These are phyloP conservation scores for Vigna angularis DNA, from an alignment of 306 rosid genomes.

Conservation along the genomic window DNA sequence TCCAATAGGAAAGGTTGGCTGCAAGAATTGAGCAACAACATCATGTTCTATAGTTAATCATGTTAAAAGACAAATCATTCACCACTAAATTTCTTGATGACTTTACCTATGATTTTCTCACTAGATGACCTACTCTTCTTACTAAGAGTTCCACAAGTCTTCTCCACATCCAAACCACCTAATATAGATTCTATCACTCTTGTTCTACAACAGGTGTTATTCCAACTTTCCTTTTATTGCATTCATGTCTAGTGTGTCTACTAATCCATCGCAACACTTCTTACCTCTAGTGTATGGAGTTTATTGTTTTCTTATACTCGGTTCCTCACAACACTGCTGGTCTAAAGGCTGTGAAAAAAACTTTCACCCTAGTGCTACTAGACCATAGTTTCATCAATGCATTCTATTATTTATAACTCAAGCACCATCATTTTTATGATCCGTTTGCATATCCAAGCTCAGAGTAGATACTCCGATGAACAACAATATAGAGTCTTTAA, in stretches of 20 bases:
- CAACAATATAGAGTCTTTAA: conserved; percentile 27
- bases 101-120: not conserved
- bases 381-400: not conserved
- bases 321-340: not conserved
- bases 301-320: not conserved
- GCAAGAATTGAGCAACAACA: no score
- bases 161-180: conserved; percentile 12
- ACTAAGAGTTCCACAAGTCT: not conserved
- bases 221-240: not conserved
- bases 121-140: not conserved
- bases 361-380: not conserved
- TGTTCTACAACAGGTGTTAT: not conserved
- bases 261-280: not conserved
- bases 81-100: not conserved
- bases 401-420: conserved; percentile 24
- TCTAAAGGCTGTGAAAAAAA: not conserved
- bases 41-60: not conserved
- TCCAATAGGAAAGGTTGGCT: not conserved
- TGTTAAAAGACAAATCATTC: not conserved
- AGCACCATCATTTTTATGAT: conserved; percentile 3
- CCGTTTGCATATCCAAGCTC: conserved; percentile 8
- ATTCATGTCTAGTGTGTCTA: not conserved
- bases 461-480: not conserved
- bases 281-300: not conserved
- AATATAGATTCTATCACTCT: not conserved